phyloP scores from a whole-genome alignment of 305 asterid genomes.

The Fraxinus nigra region DNA sequence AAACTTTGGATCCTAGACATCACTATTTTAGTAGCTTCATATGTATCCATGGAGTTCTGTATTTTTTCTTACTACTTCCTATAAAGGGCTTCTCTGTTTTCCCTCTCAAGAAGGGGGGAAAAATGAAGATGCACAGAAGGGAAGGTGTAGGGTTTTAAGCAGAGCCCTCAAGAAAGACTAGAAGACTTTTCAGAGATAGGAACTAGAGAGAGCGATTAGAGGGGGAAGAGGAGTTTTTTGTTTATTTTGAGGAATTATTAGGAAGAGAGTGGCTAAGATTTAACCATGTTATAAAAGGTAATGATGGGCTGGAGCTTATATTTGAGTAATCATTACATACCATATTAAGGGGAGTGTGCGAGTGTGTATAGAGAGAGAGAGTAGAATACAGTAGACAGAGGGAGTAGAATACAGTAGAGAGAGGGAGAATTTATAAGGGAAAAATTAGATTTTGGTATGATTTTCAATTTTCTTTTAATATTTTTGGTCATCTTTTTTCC shows the following conservation, averaged over 20 bases:
- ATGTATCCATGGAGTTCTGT: slow-evolving; percentile 53
- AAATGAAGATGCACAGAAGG: background rate
- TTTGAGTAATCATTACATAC: slow-evolving; percentile 49
- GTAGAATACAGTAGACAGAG: background rate
- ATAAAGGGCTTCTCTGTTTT: background rate
- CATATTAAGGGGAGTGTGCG: slow-evolving; percentile 1
- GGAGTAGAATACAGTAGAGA: background rate
- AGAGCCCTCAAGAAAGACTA: slow-evolving; percentile 14
- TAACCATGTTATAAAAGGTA: slow-evolving; percentile 43
- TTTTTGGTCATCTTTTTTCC: background rate
- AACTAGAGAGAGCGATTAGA: background rate
- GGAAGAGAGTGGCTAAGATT: slow-evolving; percentile 39
- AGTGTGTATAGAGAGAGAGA: background rate
- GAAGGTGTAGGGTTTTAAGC: slow-evolving; percentile 25
- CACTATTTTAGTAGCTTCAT: slow-evolving; percentile 75
- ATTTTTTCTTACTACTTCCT: background rate
- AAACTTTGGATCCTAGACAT: slow-evolving; percentile 74
- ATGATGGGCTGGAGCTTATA: slow-evolving; percentile 58
- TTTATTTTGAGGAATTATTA: slow-evolving; percentile 42
- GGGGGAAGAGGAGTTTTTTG: slow-evolving; percentile 10
- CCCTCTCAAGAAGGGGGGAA: slow-evolving; percentile 14
- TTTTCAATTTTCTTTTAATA: background rate
- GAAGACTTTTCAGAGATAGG: slow-evolving; percentile 25
- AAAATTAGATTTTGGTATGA: background rate
- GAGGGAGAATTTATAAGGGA: background rate